phyloP scores from a whole-genome alignment of 306 rosid species.

The Dryas octopetala region DNA sequence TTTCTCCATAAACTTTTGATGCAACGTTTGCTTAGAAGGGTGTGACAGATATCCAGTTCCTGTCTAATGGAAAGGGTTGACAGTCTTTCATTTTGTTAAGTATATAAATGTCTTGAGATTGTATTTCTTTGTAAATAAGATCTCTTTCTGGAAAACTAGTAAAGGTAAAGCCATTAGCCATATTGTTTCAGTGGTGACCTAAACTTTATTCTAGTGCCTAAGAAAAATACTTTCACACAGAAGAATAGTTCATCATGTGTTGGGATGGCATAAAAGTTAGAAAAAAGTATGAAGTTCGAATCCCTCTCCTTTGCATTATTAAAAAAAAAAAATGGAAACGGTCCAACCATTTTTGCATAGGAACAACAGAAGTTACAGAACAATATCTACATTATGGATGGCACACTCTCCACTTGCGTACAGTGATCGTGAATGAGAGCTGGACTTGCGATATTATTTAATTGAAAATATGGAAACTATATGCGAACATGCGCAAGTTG shows the following conservation, averaged over 20 bases:
- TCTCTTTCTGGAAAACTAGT: constrained; percentile 5
- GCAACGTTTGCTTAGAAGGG: constrained; percentile 27
- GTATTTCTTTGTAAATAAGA: constrained; percentile 34
- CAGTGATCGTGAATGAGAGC: no score
- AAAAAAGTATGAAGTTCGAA: no score
- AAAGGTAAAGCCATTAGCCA: background rate
- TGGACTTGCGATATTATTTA: no score
- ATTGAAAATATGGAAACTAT: no score
- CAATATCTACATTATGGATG: no score
- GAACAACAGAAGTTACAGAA: no score
- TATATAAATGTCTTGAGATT: constrained; percentile 7
- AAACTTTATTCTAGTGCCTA: no score
- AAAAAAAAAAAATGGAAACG: background rate
- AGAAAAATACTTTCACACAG: background rate
- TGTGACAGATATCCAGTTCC: constrained; percentile 17
- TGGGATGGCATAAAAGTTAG: no score
- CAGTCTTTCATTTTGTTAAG: background rate
- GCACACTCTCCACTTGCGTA: no score
- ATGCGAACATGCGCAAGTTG: no score
- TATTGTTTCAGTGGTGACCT: background rate
- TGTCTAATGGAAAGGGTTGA: constrained; percentile 16
- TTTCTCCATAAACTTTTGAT: constrained; percentile 16
- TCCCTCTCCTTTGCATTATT: no score
- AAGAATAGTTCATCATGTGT: no score
- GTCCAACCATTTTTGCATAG: background rate